Evolutionary conservation across 116 monocot species (phyloP), one percentile per base, ranked within the genome.

Genomic region (Papilionanthe hybrid): DNA sequence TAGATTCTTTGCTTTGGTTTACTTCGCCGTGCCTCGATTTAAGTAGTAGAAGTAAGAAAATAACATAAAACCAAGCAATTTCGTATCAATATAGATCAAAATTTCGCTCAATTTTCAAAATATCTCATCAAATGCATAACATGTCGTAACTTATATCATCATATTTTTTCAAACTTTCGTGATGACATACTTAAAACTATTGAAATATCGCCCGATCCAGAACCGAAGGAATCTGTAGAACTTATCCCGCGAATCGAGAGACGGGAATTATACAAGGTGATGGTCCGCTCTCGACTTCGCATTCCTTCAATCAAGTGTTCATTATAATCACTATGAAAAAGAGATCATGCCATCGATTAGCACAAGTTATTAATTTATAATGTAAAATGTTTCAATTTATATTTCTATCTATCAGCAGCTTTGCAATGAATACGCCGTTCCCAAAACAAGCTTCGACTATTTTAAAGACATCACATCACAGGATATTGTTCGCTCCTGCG

Each of bases 401-500:
- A 11, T 28, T 49, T 83, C 30, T 47, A 22, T 60, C 22, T 81
- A 65, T 32, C 65, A 60, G 68, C 91, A 98, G 94, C 94, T 98
- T 77, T 94, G 94, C 80, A 98, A 94, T 42, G 88, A 94, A 72
- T 98, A 85, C 83, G 82, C 94, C 82, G 98, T 98, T 80, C 98
- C 94, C 65, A 98, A 86, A 76, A 93, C 63, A 88, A 82, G 66
- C 58, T n/a, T 94, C 20, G 93, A 94, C 71, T 80, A 94, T 79
- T 98, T 98, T 82, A 92, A 86, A 57, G 84, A 90, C 48, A 81
- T 98, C 56, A 94, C 94, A 45, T 81, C 94, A 55, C 81, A 86
- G 12, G 98, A 98, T 73, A 89, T 98, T 76, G 79, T 98, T 57
- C 94, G 98, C 86, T 91, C 90, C 11, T 93, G 94, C 90, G 98